phyloP scores from a whole-genome alignment of 257 asterid species.

The Solanum pinnatisectum region DNA sequence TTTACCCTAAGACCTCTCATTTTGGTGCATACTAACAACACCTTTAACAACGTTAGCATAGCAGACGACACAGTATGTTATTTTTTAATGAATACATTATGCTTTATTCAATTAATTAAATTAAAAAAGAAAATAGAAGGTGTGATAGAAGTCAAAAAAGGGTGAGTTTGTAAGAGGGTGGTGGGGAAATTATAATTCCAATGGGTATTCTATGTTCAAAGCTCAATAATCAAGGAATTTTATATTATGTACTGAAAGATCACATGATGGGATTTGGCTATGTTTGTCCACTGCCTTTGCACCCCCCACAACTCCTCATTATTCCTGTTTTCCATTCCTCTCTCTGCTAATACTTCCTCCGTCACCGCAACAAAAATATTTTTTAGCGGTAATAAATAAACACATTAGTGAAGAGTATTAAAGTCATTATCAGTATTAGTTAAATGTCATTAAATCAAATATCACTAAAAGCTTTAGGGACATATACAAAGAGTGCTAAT shows the following conservation, averaged over 20 bases:
- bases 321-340: background rate
- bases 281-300: slow-evolving; percentile 4
- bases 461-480: too few relatives aligned
- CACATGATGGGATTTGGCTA: slow-evolving; percentile 26
- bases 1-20: background rate
- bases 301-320: background rate
- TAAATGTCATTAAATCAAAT: too few relatives aligned
- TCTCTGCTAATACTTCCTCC: background rate
- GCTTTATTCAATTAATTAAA: background rate
- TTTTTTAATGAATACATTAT: background rate
- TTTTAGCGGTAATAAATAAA: too few relatives aligned
- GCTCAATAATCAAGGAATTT: slow-evolving; percentile 40
- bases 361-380: accelerated
- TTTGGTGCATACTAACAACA: background rate
- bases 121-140: background rate
- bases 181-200: background rate
- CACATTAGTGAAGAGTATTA: too few relatives aligned
- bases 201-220: slow-evolving; percentile 12
- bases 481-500: too few relatives aligned
- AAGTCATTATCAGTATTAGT: too few relatives aligned
- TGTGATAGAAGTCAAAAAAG: background rate
- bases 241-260: slow-evolving; percentile 24
- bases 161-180: background rate
- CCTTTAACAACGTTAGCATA: background rate
- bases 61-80: background rate